Base-by-base conservation (phyloP, 371 early-diverging fungal species). In the Apophysomyces trapeziformis region DNA sequence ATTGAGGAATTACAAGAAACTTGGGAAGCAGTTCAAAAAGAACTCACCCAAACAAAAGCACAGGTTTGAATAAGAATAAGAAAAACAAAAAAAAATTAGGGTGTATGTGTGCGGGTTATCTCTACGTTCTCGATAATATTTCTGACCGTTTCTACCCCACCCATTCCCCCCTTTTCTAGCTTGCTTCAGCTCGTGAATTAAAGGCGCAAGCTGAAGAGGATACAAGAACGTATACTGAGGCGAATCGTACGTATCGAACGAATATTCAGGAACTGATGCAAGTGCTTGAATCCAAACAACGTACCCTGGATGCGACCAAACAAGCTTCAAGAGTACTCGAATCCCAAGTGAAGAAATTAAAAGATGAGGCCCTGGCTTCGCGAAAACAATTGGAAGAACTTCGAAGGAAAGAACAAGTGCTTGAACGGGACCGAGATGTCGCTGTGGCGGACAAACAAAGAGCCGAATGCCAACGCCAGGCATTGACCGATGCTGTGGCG, bases 241-340 rank as follows among this genome's bases (percentile, higher is more conserved):
- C 70, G n/a, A 81, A 81, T 56, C 72, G 73, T 39, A 60, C 68
- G 14, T 70, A 71, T 61, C 68, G 81, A 61, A 50, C 69, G 3
- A 76, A 81, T 37, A 78, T 81, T 26, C 76, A 78, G 57, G 67
- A 71, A 60, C 58, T 81, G 7, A 76, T 81, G 76, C 76, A 78
- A 63, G 57, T 73, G 5, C 57, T 81, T 12, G 77, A 76, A 61
- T 62, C 68, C 2, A 81, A 81, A 60, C 81, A 81, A 61, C 70
- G 75, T 39, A 47, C 72, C n/a, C 54, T 81, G 39, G 73, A 78
- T 38, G 47, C 63, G n/a, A 78, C 72, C 45, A 78, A 76, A 38
- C 65, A 69, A 57, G 38, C 68, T 1, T 78, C 74, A 5, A 56
- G 66, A 7, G 56, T 38, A 6, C 59, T 68, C 35, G 71, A 74